phyloP scores from a whole-genome alignment of 2,329 filamentous ascomycete genomes.

The Fusarium mangiferae region DNA sequence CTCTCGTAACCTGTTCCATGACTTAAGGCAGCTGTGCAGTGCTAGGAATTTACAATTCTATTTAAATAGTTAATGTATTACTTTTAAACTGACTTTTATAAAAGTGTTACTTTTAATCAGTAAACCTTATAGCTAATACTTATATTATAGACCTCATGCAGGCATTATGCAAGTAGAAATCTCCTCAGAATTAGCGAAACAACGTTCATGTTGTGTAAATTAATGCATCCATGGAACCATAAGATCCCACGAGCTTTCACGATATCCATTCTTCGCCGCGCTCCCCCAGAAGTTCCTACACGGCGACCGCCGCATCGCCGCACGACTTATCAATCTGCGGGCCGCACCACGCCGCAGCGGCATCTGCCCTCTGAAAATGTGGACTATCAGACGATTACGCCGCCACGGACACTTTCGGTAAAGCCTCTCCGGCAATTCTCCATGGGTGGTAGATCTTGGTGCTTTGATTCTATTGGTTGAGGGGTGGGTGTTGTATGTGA shows the following conservation, averaged over 20 bases:
- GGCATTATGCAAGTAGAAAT: background rate
- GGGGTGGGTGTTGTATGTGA: background rate
- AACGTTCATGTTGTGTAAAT: background rate
- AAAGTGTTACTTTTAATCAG: too few species aligned
- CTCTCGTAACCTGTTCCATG: too few species aligned
- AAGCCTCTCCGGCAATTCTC: background rate
- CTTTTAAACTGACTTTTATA: too few species aligned
- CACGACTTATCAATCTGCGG: constrained; percentile 6
- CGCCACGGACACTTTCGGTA: background rate
- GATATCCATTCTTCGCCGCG: background rate
- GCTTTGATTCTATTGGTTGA: background rate
- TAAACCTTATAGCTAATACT: too few species aligned
- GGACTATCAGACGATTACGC: constrained; percentile 16
- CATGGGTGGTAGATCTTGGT: background rate
- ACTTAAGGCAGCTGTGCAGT: too few species aligned
- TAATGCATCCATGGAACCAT: background rate
- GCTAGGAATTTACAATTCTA: too few species aligned
- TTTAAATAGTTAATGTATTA: too few species aligned
- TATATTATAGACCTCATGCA: too few species aligned
- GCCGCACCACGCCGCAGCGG: constrained; percentile 20
- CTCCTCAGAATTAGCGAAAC: background rate
- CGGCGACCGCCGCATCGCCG: background rate
- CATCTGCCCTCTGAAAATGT: background rate
- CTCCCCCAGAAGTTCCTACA: too few species aligned
- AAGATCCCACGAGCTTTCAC: background rate